Conservation (phyloP, 2,329 filamentous ascomycete species). For the Colletotrichum phormii region DNA sequence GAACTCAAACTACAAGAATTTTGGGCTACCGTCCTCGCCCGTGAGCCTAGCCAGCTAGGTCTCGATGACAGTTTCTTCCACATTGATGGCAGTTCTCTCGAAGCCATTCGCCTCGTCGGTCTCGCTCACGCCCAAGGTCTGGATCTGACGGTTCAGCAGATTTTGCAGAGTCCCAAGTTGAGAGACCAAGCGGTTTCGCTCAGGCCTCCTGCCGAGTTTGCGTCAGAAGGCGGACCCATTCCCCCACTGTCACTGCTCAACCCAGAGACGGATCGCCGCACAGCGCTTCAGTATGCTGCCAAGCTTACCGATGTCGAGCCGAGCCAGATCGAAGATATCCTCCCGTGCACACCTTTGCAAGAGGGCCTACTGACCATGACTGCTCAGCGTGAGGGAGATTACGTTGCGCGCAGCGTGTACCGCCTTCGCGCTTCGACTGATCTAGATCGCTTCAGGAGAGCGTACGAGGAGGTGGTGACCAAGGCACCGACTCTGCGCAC, state of each 20-base stretch:
- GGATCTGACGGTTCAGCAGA: not conserved
- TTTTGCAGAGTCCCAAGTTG: not conserved
- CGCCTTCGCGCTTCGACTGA: not conserved
- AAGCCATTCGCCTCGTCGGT: not conserved
- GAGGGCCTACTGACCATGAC: slow-evolving; percentile 38
- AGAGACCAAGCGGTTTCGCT: not conserved
- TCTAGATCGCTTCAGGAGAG: not conserved
- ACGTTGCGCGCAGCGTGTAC: not conserved
- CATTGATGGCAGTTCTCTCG: not conserved
- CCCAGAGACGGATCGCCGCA: not conserved
- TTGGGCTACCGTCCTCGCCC: not conserved
- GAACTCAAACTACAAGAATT: not conserved
- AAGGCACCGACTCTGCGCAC: not conserved
- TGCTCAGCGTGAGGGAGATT: not conserved
- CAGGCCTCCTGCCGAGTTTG: no score
- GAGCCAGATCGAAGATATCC: slow-evolving; percentile 31
- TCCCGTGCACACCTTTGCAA: slow-evolving; percentile 36
- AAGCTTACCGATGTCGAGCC: not conserved
- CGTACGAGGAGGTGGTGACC: not conserved
- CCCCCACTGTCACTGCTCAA: no score
- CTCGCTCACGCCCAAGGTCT: not conserved
- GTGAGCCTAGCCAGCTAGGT: not conserved
- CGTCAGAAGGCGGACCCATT: no score
- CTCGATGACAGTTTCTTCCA: not conserved
- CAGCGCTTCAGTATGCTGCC: not conserved